Base-by-base conservation (phyloP, 2,329 filamentous ascomycete species). In the Colletotrichum tabaci region DNA sequence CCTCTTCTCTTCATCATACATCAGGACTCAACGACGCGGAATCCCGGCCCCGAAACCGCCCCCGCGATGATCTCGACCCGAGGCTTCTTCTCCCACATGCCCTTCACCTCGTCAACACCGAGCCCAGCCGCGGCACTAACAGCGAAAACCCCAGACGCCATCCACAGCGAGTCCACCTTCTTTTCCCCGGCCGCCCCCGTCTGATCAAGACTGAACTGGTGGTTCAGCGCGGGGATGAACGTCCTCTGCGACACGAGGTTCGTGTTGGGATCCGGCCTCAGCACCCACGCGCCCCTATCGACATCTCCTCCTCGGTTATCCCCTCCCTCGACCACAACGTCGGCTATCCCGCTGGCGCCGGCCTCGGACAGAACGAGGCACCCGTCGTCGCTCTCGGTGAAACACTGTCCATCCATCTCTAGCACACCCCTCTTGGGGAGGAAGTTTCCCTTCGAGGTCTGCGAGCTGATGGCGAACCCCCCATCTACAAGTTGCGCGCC, bases 211-310 rank as follows among this genome's bases (percentile, higher is more conserved):
- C 50, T 63, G 2, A 72, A 30, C 9, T 50, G 38, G 35, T 66
- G 72, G 13, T 49, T 66, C 2, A 70, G 15, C 15, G 58, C 47
- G 18, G 72, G 69, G 13, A 72, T 68, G 15, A 66, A 64, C 9
- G 72, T 66, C 16, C 69, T 49, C 3, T 67, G 69, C 38, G 70
- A 55, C 21, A 74, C 60, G 16, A 75, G 30, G 23, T 75, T 76
- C 9, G 74, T 76, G 62, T 76, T 76, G 5, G 74, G 71, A 38
- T 76, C 74, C 23, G 73, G 56, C 52, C 56, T 61, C 42, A 75
- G 47, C 16, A 71, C 64, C 23, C 65, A 57, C 2, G 44, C 57
- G 30, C 69, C 40, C 12, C 40, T 30, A 13, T 53, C 50, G 4
- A 40, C 57, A n/a, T 42, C 42, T 15, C 15, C 18, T 4, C 10